These are phyloP conservation scores for Phytophthora tubulina DNA, from an alignment of 352 stramenopile genomes.

Conservation along the genomic window DNA sequence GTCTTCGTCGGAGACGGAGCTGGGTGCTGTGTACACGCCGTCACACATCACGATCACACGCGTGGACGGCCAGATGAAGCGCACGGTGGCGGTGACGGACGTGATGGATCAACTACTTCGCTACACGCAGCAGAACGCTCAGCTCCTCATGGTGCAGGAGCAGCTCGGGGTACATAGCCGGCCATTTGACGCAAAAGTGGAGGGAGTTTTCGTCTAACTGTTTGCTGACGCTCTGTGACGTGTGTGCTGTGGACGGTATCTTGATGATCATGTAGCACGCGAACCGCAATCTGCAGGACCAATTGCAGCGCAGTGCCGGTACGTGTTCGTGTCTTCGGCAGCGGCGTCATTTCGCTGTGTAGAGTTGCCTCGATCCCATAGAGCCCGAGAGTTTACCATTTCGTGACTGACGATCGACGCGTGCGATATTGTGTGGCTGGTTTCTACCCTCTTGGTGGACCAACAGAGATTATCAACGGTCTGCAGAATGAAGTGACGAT, in stretches of 20 bases:
- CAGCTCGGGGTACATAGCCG: constrained; percentile 67
- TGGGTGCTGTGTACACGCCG: constrained; percentile 72
- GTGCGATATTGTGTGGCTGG: constrained; percentile 24
- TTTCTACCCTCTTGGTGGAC: constrained; percentile 26
- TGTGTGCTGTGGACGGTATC: constrained; percentile 9
- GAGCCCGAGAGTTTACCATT: constrained; percentile 1
- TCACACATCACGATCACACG: constrained; percentile 80
- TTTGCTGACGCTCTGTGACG: constrained; percentile 11
- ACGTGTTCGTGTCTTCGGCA: constrained; percentile 26
- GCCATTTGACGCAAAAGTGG: neutral
- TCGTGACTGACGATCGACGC: constrained; percentile 19
- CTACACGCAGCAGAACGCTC: constrained; percentile 75
- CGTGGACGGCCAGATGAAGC: constrained; percentile 76
- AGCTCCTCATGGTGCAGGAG: constrained; percentile 66
- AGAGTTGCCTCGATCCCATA: constrained; percentile 15
- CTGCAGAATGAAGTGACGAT: constrained; percentile 86
- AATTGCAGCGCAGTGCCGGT: constrained; percentile 69
- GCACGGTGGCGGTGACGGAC: constrained; percentile 76
- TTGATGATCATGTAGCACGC: constrained; percentile 45
- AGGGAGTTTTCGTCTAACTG: neutral
- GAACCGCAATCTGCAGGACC: constrained; percentile 78
- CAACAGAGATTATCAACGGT: constrained; percentile 63
- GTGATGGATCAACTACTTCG: constrained; percentile 84
- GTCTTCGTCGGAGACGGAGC: constrained; percentile 45
- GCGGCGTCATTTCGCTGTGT: constrained; percentile 21